These are phyloP conservation scores for Cutaneotrichosporon cavernicola DNA, from an alignment of 1,284 basidiomycete genomes.

Conservation along the genomic window DNA sequence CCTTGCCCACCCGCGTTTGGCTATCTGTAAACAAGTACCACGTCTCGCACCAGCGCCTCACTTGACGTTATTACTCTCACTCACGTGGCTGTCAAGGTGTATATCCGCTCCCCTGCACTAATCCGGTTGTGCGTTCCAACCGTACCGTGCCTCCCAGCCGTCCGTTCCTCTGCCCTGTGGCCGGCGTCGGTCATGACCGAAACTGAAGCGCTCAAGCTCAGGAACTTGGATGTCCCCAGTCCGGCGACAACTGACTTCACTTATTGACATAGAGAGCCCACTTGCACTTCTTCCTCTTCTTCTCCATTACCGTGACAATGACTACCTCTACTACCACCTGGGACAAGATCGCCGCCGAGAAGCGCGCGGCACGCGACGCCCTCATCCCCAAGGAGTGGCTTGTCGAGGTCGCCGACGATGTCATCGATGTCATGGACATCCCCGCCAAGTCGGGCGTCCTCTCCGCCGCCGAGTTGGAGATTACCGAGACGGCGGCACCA, in stretches of 20 bases:
- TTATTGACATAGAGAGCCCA: neutral
- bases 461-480: slow-evolving; percentile 62
- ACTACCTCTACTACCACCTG: slow-evolving; percentile 48
- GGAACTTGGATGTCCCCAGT: too few species aligned
- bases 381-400: slow-evolving; percentile 65
- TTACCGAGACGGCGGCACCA: slow-evolving; percentile 59
- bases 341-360: slow-evolving; percentile 59
- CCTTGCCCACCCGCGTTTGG: neutral
- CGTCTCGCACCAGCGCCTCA: too few species aligned
- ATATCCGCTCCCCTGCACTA: neutral
- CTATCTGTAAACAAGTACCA: neutral
- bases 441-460: slow-evolving; percentile 65
- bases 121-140: neutral
- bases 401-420: slow-evolving; percentile 47
- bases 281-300: neutral
- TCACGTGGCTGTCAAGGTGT: neutral
- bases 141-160: neutral
- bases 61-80: too few species aligned
- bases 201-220: neutral
- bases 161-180: neutral
- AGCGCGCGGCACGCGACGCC: slow-evolving; percentile 58
- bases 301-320: slow-evolving; percentile 12
- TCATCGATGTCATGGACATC: slow-evolving; percentile 60
- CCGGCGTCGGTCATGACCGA: neutral
- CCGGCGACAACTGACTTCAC: too few species aligned